A percentile compares a stretch with the other conserved stretches of the same genome.
Conservation (phyloP, 352 stramenopile genomes). For the Phytophthora brassicae region DNA sequence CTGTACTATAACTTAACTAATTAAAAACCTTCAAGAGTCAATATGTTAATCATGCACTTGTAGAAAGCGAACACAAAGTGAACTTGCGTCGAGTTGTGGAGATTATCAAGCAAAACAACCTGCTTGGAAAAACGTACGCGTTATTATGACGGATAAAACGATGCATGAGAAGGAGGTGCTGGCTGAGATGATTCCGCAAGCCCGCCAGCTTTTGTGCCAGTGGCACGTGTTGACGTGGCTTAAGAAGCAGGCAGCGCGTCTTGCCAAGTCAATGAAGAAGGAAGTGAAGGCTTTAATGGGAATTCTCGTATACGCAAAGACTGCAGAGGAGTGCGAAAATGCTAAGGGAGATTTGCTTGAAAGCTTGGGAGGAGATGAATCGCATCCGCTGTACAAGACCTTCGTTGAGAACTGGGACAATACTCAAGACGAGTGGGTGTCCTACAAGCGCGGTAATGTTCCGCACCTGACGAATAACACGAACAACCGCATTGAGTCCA, state of each 20-base stretch:
- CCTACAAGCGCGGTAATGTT: not conserved
- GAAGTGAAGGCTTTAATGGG: not conserved
- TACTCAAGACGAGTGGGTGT: not conserved
- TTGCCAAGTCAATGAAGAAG: not conserved
- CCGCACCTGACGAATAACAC: not conserved
- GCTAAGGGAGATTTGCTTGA: not conserved
- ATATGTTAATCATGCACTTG: not conserved
- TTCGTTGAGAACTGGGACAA: not conserved
- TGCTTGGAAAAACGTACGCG: not conserved
- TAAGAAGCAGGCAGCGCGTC: not conserved
- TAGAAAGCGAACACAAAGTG: not conserved
- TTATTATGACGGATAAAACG: not conserved
- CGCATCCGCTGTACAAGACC: not conserved
- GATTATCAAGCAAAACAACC: not conserved
- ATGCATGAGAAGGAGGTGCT: not conserved
- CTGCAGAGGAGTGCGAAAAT: not conserved
- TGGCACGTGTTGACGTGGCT: not conserved
- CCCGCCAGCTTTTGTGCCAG: not conserved
- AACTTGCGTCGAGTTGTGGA: not conserved
- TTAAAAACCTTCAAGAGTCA: not conserved
- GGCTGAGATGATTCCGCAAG: not conserved
- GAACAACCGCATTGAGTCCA: not conserved
- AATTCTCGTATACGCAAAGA: not conserved
- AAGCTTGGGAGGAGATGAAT: not conserved
- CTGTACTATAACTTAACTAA: not conserved